Conservation (phyloP, 2,329 filamentous ascomycete species). For the Escovopsis sp. region DNA sequence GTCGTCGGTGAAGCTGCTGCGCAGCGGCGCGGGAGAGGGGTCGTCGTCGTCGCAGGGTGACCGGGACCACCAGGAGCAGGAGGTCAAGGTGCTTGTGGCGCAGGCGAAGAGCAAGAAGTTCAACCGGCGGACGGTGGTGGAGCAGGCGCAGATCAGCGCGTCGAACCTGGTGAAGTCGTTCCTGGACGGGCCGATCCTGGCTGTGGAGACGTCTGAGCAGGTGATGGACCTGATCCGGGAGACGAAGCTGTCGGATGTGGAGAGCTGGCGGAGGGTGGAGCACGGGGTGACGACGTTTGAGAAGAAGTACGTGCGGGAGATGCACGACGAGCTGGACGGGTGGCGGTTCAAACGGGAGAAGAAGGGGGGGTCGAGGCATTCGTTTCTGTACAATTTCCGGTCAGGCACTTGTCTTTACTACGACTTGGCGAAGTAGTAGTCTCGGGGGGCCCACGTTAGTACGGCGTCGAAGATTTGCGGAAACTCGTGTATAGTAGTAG, state of each 20-base stretch:
- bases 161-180: conserved; percentile 55
- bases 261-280: conserved; percentile 71
- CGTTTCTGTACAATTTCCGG: conserved; percentile 85
- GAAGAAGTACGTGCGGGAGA: conserved; percentile 66
- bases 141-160: conserved; percentile 50
- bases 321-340: conserved; percentile 58
- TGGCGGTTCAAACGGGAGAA: conserved; percentile 45
- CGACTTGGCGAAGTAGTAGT: conserved; percentile 45
- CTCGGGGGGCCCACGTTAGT: not conserved
- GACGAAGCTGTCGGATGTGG: conserved; percentile 62
- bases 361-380: conserved; percentile 46
- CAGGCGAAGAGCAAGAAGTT: conserved; percentile 82
- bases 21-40: conserved; percentile 8
- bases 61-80: conserved; percentile 40
- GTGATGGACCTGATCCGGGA: conserved; percentile 62
- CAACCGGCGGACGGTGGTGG: conserved; percentile 74
- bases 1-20: conserved; percentile 30
- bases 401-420: conserved; percentile 77
- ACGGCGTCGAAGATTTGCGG: no score
- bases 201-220: conserved; percentile 76
- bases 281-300: conserved; percentile 65
- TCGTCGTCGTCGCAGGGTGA: conserved; percentile 9
- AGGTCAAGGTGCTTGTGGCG: conserved; percentile 72
- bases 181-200: conserved; percentile 64
- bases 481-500: no score